These are phyloP conservation scores for Phlebiopsis flavidoalba DNA, from an alignment of 768 basidiomycete species.

Conservation along the genomic window DNA sequence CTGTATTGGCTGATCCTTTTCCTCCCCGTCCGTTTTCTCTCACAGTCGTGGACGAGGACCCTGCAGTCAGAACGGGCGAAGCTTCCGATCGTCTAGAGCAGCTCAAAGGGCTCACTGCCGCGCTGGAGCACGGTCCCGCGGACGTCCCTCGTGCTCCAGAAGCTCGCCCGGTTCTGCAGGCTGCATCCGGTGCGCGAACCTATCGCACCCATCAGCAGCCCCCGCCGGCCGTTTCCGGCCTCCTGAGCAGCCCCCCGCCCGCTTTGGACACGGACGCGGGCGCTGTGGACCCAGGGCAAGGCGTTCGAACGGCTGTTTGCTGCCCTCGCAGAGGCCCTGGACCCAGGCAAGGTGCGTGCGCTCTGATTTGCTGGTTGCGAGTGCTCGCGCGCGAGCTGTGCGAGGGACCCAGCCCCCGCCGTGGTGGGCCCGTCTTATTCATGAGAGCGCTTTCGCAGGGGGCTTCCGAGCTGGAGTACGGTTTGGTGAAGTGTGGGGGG, in stretches of 20 bases:
- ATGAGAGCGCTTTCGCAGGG: constrained; percentile 40
- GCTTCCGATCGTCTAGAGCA: constrained; percentile 40
- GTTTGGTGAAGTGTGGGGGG: too few species aligned
- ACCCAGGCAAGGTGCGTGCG: constrained; percentile 51
- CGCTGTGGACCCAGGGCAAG: constrained; percentile 71
- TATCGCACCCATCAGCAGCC: constrained; percentile 52
- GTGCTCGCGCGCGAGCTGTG: background rate
- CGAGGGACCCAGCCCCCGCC: background rate
- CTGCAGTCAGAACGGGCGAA: constrained; percentile 35
- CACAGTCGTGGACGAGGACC: constrained; percentile 47
- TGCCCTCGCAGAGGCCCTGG: constrained; percentile 58
- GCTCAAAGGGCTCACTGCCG: constrained; percentile 34
- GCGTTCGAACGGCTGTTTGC: constrained; percentile 67
- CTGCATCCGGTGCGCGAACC: constrained; percentile 49
- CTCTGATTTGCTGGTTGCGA: background rate
- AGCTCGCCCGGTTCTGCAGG: constrained; percentile 58
- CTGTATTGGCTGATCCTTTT: constrained; percentile 15
- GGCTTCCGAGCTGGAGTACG: constrained; percentile 68
- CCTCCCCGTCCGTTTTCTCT: background rate
- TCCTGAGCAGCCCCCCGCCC: constrained; percentile 51
- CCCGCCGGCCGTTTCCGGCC: constrained; percentile 38
- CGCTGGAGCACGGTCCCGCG: constrained; percentile 48
- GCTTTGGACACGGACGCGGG: constrained; percentile 37
- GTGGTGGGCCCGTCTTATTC: background rate
- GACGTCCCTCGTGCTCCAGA: constrained; percentile 56